Conservation (phyloP, 306 rosid genomes). For the Nissolia schottii region DNA sequence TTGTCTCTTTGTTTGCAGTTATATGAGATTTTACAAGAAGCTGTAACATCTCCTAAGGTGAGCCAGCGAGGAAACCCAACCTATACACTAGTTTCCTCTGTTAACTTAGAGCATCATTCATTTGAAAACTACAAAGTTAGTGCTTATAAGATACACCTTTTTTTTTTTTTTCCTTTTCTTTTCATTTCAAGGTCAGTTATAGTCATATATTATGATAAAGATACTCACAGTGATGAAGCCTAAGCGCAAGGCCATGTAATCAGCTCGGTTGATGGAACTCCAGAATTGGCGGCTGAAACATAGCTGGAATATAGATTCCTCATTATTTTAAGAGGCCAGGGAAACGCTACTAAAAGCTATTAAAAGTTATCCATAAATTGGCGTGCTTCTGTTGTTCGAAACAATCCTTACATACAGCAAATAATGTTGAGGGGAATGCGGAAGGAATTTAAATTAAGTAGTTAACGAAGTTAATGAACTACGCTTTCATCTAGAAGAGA, state of each 20-base stretch:
- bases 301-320: slow-evolving; percentile 51
- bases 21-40: neutral
- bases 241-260: slow-evolving; percentile 86
- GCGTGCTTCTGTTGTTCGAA: neutral
- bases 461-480: neutral
- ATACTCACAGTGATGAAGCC: slow-evolving; percentile 77
- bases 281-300: slow-evolving; percentile 95
- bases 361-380: neutral
- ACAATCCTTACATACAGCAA: neutral
- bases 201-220: slow-evolving; percentile 4
- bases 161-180: too few relatives aligned
- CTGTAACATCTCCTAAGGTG: neutral
- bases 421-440: neutral
- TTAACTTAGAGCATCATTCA: neutral
- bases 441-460: neutral
- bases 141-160: neutral
- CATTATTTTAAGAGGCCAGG: neutral
- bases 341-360: neutral
- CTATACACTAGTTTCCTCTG: neutral
- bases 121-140: neutral
- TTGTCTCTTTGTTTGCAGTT: neutral
- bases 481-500: neutral
- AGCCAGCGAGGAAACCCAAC: neutral
- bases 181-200: neutral
- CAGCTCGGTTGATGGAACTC: slow-evolving; percentile 81